These are phyloP conservation scores for Nitzschia putrida DNA, from an alignment of 108 stramenopile species.

Conservation along the genomic window DNA sequence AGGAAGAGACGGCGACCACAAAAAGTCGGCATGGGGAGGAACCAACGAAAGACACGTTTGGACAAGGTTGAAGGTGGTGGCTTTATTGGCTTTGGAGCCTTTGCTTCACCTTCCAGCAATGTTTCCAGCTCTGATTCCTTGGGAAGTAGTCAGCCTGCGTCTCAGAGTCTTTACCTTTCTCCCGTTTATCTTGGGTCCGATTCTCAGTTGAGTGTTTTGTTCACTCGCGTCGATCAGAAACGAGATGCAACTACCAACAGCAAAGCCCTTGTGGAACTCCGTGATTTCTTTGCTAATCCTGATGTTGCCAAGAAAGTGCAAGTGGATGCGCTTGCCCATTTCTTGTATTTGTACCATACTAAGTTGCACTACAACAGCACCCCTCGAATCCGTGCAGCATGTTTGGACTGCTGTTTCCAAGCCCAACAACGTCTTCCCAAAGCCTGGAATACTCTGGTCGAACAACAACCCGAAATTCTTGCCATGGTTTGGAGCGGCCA, in stretches of 20 bases:
- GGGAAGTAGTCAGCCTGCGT: neutral
- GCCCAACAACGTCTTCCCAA: constrained; percentile 41
- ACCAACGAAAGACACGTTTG: constrained; percentile 55
- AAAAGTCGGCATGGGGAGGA: constrained; percentile 34
- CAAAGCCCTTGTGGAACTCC: constrained; percentile 63
- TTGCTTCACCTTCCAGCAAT: constrained; percentile 28
- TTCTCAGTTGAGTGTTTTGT: constrained; percentile 39
- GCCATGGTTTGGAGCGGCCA: constrained; percentile 42
- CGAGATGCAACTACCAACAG: constrained; percentile 71
- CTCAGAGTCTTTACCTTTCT: constrained; percentile 33
- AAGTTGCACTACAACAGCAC: constrained; percentile 51
- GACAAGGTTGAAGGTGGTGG: constrained; percentile 50
- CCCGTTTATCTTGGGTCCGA: constrained; percentile 76
- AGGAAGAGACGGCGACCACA: neutral
- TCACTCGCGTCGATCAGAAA: constrained; percentile 76
- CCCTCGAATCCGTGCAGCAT: constrained; percentile 40
- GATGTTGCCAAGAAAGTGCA: constrained; percentile 25
- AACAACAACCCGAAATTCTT: constrained; percentile 33
- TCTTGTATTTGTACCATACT: constrained; percentile 44
- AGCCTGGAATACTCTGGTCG: constrained; percentile 29
- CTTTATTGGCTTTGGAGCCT: constrained; percentile 68
- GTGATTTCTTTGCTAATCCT: constrained; percentile 25
- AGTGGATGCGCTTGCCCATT: constrained; percentile 48
- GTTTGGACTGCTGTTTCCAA: constrained; percentile 30
- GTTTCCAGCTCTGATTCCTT: neutral